phyloP scores from a whole-genome alignment of 2,329 filamentous ascomycete species.

The Cladophialophora chaetospira region DNA sequence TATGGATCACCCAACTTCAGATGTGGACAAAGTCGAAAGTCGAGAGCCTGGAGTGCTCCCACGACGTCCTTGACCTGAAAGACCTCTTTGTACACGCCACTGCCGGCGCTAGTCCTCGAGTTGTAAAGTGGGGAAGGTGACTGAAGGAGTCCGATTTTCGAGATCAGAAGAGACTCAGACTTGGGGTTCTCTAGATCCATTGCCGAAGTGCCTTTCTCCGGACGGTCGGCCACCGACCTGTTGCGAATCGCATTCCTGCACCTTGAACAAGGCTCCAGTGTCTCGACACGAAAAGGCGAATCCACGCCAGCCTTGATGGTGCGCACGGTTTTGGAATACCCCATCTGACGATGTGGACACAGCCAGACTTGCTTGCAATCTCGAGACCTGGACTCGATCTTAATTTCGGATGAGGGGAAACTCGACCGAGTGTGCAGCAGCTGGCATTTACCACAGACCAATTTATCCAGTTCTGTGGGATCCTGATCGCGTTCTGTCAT shows the following conservation, averaged over 20 bases:
- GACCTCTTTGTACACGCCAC: constrained; percentile 34
- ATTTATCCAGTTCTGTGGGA: constrained; percentile 25
- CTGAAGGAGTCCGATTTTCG: constrained; percentile 33
- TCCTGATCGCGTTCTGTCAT: constrained; percentile 34
- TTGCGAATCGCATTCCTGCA: constrained; percentile 33
- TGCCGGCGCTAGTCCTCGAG: constrained; percentile 27
- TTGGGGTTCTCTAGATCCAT: constrained; percentile 31
- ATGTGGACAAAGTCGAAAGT: constrained; percentile 33
- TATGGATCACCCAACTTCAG: constrained; percentile 32
- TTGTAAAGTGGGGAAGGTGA: constrained; percentile 30
- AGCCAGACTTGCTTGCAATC: constrained; percentile 35
- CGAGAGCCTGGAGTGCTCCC: constrained; percentile 29
- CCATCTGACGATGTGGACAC: constrained; percentile 31
- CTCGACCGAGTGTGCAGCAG: constrained; percentile 27
- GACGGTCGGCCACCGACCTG: constrained; percentile 32
- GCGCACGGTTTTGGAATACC: constrained; percentile 30
- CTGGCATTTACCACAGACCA: constrained; percentile 32
- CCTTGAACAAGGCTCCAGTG: constrained; percentile 31
- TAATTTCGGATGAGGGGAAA: constrained; percentile 31
- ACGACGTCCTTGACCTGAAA: constrained; percentile 33
- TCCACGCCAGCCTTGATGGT: constrained; percentile 32
- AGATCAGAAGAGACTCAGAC: constrained; percentile 30
- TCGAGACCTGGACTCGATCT: constrained; percentile 20
- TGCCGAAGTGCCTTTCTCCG: constrained; percentile 30
- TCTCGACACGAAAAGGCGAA: constrained; percentile 31